Evolutionary conservation across 2,329 filamentous ascomycete genomes (phyloP).

Genomic region (Davidsoniella australis): DNA sequence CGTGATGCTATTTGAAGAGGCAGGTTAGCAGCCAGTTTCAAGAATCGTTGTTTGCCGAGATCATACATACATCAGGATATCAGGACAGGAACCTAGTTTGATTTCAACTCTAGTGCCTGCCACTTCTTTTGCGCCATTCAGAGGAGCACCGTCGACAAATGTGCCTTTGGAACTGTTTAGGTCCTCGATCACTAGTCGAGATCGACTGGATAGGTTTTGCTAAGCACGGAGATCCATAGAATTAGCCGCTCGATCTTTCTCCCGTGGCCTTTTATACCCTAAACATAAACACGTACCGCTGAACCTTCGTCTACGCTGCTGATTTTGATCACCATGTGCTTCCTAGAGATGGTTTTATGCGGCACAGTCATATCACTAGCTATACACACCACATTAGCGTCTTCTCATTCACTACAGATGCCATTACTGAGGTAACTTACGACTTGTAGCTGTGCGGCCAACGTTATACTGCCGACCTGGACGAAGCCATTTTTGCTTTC

Average conservation of each 20-base stretch:
- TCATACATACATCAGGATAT: constrained; percentile 37
- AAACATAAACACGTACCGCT: constrained; percentile 32
- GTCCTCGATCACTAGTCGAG: constrained; percentile 59
- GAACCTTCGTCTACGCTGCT: constrained; percentile 46
- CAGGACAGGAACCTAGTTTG: constrained; percentile 52
- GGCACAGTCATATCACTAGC: constrained; percentile 53
- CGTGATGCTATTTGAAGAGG: constrained; percentile 35
- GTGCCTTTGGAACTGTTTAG: constrained; percentile 75
- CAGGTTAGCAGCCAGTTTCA: no score
- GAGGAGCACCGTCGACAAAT: constrained; percentile 52
- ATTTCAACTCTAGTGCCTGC: constrained; percentile 42
- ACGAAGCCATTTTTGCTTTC: constrained; percentile 8
- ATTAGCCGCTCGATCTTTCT: not conserved
- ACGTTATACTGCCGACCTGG: constrained; percentile 9
- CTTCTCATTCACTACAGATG: not conserved
- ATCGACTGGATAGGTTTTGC: constrained; percentile 47
- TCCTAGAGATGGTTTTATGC: constrained; percentile 70
- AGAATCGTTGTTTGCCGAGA: not conserved
- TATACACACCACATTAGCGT: constrained; percentile 17
- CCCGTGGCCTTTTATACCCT: not conserved
- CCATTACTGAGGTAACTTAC: constrained; percentile 1
- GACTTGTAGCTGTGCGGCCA: constrained; percentile 5
- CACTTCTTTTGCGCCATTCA: constrained; percentile 45
- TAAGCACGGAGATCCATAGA: constrained; percentile 17
- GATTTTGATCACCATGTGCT: constrained; percentile 68